phyloP scores from a whole-genome alignment of 179 eudicot species.

The Spergularia azorica region DNA sequence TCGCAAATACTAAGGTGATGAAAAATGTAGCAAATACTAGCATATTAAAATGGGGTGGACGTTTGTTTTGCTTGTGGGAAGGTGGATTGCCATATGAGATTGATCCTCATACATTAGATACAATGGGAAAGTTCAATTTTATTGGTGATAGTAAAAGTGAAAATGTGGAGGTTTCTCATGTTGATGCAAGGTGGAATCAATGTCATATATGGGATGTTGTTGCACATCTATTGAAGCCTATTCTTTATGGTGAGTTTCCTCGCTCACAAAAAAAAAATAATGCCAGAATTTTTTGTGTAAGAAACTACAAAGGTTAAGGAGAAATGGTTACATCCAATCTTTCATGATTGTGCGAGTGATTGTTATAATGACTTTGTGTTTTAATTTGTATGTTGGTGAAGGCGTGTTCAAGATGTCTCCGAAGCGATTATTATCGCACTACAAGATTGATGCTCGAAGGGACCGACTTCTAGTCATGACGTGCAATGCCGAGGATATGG shows the following conservation, averaged over 20 bases:
- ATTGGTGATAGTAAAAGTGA: slow-evolving; percentile 21
- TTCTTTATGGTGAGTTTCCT: slow-evolving; percentile 54
- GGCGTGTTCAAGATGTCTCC: slow-evolving; percentile 86
- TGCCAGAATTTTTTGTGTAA: too few species aligned
- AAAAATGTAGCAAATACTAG: slow-evolving; percentile 97
- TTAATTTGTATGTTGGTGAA: slow-evolving; percentile 17
- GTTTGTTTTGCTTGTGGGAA: slow-evolving; percentile 90
- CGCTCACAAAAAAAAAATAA: background rate
- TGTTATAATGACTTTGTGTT: background rate
- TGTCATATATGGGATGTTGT: slow-evolving; percentile 45
- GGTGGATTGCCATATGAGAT: slow-evolving; percentile 91
- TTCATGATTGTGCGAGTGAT: background rate
- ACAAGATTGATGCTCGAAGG: slow-evolving; percentile 69
- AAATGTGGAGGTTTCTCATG: slow-evolving; percentile 11
- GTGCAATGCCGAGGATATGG: slow-evolving; percentile 93
- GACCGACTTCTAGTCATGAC: slow-evolving; percentile 64
- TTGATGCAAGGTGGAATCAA: background rate
- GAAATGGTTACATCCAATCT: too few species aligned
- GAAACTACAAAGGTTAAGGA: too few species aligned
- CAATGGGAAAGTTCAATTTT: slow-evolving; percentile 58
- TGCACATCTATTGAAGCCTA: slow-evolving; percentile 64
- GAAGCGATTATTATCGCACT: slow-evolving; percentile 76
- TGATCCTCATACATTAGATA: slow-evolving; percentile 53
- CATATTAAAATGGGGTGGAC: slow-evolving; percentile 77
- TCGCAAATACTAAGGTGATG: slow-evolving; percentile 86